Evolutionary conservation across 2,329 filamentous ascomycete species (phyloP).

Genomic region (Botrytis pseudocinerea): DNA sequence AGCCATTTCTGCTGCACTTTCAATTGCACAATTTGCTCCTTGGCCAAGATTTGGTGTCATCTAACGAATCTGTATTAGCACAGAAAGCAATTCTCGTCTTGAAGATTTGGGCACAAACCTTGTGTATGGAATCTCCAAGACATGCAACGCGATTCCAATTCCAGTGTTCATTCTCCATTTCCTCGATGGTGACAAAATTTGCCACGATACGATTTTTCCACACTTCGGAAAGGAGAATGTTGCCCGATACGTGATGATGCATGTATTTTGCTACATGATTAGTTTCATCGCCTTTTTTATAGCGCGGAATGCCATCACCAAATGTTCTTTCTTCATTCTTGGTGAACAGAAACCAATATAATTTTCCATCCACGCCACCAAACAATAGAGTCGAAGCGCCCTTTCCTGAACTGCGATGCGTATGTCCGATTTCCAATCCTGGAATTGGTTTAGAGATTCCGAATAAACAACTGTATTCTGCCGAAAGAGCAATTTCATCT

Average conservation of each 20-base stretch:
- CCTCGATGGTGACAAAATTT: conserved; percentile 13
- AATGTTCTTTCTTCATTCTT: conserved; percentile 15
- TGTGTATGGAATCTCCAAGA: conserved; percentile 32
- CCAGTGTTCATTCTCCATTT: conserved; percentile 29
- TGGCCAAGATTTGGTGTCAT: conserved; percentile 37
- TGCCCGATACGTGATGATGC: conserved; percentile 10
- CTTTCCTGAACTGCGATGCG: conserved; percentile 18
- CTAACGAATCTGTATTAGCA: neutral
- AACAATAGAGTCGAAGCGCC: conserved; percentile 14
- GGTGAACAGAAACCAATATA: conserved; percentile 23
- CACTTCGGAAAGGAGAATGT: conserved; percentile 10
- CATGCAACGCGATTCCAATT: conserved; percentile 29
- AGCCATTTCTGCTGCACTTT: conserved; percentile 43
- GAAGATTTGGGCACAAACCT: conserved; percentile 29
- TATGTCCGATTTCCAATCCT: conserved; percentile 27
- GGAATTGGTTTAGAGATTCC: conserved; percentile 28
- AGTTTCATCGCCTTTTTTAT: conserved; percentile 8
- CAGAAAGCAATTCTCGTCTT: accelerated
- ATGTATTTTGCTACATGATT: neutral
- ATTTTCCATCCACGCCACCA: conserved; percentile 2
- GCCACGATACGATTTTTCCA: conserved; percentile 11
- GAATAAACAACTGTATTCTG: conserved; percentile 36
- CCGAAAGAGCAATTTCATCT: conserved; percentile 24
- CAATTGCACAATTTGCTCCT: conserved; percentile 46
- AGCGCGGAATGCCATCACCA: conserved; percentile 7